phyloP scores from a whole-genome alignment of 164 flowering plant species.

The Vitis rotundifolia region DNA sequence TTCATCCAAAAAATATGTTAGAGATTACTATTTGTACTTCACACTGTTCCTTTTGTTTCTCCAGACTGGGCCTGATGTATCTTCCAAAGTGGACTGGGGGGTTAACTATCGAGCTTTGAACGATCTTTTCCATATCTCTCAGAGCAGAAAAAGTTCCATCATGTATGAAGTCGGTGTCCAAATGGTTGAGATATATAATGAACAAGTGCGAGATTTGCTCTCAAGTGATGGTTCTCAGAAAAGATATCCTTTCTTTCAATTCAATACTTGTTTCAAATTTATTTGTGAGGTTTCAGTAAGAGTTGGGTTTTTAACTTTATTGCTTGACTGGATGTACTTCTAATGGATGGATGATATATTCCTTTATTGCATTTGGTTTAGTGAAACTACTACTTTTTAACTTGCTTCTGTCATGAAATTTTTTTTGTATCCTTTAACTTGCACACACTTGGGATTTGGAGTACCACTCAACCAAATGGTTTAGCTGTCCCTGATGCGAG shows the following conservation, averaged over 20 bases:
- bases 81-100: constrained; percentile 41
- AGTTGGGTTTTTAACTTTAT: no score
- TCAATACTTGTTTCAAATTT: no score
- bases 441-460: constrained; percentile 61
- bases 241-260: constrained; percentile 37
- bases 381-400: no score
- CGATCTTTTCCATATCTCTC: constrained; percentile 42
- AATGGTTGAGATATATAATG: constrained; percentile 52
- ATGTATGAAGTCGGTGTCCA: constrained; percentile 43
- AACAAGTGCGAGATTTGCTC: constrained; percentile 51
- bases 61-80: constrained; percentile 38
- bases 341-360: no score
- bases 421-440: constrained; percentile 33
- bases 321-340: no score
- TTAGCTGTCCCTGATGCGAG: constrained; percentile 66
- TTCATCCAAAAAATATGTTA: background rate
- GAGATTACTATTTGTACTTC: background rate
- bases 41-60: background rate
- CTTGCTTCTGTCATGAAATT: no score
- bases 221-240: constrained; percentile 28
- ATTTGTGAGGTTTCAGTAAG: no score
- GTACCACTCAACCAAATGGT: constrained; percentile 53
- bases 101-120: constrained; percentile 51
- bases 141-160: constrained; percentile 31
- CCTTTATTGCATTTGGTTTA: no score